Percentiles rank a stretch among this genome's conserved stretches.
Evolutionary conservation across 257 asterid genomes (phyloP).

Genomic region (Verbena officinalis): DNA sequence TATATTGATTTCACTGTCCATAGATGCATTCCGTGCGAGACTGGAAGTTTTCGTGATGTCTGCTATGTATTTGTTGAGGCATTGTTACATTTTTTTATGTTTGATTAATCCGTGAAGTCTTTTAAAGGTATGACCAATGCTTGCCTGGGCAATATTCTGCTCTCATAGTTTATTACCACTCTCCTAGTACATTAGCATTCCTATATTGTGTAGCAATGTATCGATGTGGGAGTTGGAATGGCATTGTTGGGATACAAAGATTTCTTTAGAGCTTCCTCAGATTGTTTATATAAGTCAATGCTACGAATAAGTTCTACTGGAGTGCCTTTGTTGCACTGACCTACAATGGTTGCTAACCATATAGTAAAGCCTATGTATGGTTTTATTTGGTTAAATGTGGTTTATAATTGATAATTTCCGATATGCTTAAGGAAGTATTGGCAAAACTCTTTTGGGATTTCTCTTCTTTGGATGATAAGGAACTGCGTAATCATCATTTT

Average conservation of each 20-base stretch:
- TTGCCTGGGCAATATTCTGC: slow-evolving; percentile 1
- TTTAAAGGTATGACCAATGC: background rate
- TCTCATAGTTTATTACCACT: background rate
- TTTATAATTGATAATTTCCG: background rate
- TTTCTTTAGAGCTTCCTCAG: background rate
- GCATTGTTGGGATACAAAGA: slow-evolving; percentile 14
- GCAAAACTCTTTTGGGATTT: background rate
- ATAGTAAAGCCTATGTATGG: background rate
- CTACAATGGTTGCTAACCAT: background rate
- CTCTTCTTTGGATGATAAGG: background rate
- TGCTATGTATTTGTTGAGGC: slow-evolving; percentile 6
- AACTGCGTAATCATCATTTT: background rate
- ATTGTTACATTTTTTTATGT: slow-evolving; percentile 4
- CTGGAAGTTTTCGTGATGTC: slow-evolving; percentile 14
- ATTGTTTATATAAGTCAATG: slow-evolving; percentile 9
- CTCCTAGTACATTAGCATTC: slow-evolving; percentile 13
- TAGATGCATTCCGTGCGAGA: slow-evolving; percentile 14
- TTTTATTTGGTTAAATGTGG: slow-evolving; percentile 6
- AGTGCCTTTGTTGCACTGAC: slow-evolving; percentile 11
- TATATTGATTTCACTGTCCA: slow-evolving; percentile 17
- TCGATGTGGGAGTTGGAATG: background rate
- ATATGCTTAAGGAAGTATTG: background rate
- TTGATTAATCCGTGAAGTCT: background rate
- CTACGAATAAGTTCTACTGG: background rate
- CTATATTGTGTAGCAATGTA: slow-evolving; percentile 13